Percentiles rank a stretch among this genome's conserved stretches.
Evolutionary conservation across 1,284 basidiomycete species (phyloP).

Genomic region (Leccinum solheimii): DNA sequence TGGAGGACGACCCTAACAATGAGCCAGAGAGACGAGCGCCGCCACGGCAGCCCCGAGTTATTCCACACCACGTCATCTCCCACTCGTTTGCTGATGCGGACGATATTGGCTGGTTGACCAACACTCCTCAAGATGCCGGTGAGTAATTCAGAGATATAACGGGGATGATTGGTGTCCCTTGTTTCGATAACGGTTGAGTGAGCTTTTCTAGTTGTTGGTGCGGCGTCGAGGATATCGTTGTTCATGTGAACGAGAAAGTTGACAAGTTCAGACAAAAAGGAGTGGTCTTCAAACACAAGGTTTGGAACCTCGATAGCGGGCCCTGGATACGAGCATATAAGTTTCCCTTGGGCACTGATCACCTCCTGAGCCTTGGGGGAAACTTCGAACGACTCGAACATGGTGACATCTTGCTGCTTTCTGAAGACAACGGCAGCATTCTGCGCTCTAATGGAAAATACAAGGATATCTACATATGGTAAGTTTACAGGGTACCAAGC

Average conservation of each 20-base stretch:
- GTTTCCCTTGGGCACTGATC: not conserved
- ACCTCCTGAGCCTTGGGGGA: not conserved
- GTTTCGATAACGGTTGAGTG: not conserved
- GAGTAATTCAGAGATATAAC: not conserved
- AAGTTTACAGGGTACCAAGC: not conserved
- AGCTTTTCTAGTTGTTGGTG: not conserved
- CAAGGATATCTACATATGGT: slow-evolving; percentile 22
- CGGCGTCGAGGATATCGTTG: not conserved
- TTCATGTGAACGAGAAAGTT: not conserved
- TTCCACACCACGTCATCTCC: slow-evolving; percentile 1
- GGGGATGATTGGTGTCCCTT: not conserved
- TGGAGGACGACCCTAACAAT: not conserved
- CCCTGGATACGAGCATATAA: not conserved
- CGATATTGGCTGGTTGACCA: not conserved
- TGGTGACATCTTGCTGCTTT: not conserved
- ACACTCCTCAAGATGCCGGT: not conserved
- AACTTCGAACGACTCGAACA: not conserved
- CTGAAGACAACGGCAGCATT: slow-evolving; percentile 36
- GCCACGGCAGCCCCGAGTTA: not conserved
- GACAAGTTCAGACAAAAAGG: not conserved
- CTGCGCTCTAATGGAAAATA: slow-evolving; percentile 35
- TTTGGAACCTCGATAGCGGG: not conserved
- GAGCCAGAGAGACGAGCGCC: not conserved
- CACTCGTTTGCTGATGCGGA: slow-evolving; percentile 1
- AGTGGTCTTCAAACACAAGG: not conserved